Evolutionary conservation across 1,139 yeast genomes (phyloP).

Genomic region (Saccharomyces hybrid): DNA sequence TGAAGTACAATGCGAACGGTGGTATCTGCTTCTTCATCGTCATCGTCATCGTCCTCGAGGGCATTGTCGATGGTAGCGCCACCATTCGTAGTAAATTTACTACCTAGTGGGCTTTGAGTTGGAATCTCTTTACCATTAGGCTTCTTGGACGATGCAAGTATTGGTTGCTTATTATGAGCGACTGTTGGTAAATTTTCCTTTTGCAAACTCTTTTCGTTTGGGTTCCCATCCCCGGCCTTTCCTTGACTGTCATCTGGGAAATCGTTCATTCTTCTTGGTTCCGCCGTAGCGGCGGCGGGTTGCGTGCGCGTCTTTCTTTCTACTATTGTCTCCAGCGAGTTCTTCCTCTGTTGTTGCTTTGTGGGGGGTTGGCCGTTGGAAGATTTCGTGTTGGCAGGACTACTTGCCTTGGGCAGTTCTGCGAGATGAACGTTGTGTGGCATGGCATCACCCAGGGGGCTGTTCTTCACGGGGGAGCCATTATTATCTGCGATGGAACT

Average conservation of each 20-base stretch:
- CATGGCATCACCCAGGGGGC: slow-evolving; percentile 13
- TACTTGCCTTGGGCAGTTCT: slow-evolving; percentile 21
- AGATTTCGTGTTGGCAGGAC: slow-evolving; percentile 7
- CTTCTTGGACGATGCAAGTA: background rate
- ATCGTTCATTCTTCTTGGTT: slow-evolving; percentile 8
- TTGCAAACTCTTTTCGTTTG: background rate
- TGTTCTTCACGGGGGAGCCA: slow-evolving; percentile 28
- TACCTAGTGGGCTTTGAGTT: background rate
- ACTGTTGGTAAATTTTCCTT: background rate
- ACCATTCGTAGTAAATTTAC: background rate
- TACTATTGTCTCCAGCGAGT: slow-evolving; percentile 19
- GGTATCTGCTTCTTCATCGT: slow-evolving; percentile 11
- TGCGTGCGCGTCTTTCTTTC: slow-evolving; percentile 8
- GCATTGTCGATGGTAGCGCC: slow-evolving; percentile 5
- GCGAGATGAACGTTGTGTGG: slow-evolving; percentile 24
- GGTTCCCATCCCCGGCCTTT: background rate
- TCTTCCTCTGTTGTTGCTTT: slow-evolving; percentile 10
- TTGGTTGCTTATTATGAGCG: background rate
- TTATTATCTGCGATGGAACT: slow-evolving; percentile 30
- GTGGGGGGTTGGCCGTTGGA: background rate
- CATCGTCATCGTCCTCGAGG: slow-evolving; percentile 11
- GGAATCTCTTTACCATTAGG: background rate
- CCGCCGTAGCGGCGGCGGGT: slow-evolving; percentile 6
- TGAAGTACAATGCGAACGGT: slow-evolving; percentile 12
- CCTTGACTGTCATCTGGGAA: slow-evolving; percentile 11